These are phyloP conservation scores for Clitoria ternatea DNA, from an alignment of 306 rosid genomes.

Conservation along the genomic window DNA sequence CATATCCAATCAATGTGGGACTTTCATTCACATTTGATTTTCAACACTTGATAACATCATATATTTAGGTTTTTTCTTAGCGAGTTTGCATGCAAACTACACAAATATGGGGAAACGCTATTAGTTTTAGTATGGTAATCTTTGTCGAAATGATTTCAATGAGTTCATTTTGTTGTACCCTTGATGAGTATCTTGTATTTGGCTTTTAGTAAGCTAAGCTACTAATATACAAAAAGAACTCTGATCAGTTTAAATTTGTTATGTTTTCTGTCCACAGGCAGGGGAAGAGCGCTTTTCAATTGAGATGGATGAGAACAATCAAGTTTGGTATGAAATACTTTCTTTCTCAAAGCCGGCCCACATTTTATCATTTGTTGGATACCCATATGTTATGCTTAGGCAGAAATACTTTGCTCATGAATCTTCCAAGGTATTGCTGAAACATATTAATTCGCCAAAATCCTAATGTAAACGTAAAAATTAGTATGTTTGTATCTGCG, in stretches of 20 bases:
- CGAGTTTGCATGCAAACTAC: neutral
- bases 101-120: neutral
- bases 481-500: no score
- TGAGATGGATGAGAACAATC: slow-evolving; percentile 76
- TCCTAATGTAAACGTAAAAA: slow-evolving; percentile 31
- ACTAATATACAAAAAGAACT: neutral
- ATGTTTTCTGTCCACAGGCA: slow-evolving; percentile 53
- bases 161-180: slow-evolving; percentile 14
- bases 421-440: slow-evolving; percentile 61
- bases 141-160: slow-evolving; percentile 3
- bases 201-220: slow-evolving; percentile 1
- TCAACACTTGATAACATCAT: neutral
- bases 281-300: slow-evolving; percentile 92
- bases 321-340: slow-evolving; percentile 92
- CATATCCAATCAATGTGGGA: no score
- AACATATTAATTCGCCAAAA: slow-evolving; percentile 42
- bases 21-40: no score
- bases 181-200: neutral
- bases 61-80: neutral
- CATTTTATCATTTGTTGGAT: slow-evolving; percentile 64
- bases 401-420: slow-evolving; percentile 81
- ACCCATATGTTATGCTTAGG: slow-evolving; percentile 77
- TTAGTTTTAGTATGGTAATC: neutral
- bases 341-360: slow-evolving; percentile 92
- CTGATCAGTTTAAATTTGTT: neutral